Evolutionary conservation across 306 rosid genomes (phyloP).

Genomic region (Lupinus albus): DNA sequence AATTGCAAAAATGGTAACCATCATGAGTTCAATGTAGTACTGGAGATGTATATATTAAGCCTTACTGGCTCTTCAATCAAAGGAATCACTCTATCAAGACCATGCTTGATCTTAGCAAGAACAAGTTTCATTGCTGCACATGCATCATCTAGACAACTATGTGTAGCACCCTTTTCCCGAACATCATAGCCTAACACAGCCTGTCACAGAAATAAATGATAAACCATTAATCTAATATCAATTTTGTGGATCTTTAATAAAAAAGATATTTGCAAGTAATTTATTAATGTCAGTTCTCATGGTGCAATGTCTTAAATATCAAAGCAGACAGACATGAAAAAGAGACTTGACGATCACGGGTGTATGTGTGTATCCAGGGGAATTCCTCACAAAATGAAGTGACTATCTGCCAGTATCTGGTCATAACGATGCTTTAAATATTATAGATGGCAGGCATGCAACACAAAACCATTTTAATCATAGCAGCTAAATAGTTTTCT

Average conservation of each 20-base stretch:
- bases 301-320: constrained; percentile 18
- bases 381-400: constrained; percentile 26
- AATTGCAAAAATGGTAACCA: constrained; percentile 23
- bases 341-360: constrained; percentile 1
- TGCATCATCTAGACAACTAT: constrained; percentile 88
- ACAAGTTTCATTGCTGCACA: constrained; percentile 90
- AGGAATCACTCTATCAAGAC: constrained; percentile 51
- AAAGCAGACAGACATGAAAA: constrained; percentile 13
- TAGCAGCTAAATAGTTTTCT: constrained; percentile 20
- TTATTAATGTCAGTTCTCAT: constrained; percentile 13
- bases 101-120: constrained; percentile 68
- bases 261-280: neutral
- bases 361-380: neutral
- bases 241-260: neutral
- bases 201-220: constrained; percentile 48
- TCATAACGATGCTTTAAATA: constrained; percentile 23
- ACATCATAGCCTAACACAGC: constrained; percentile 66
- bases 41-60: constrained; percentile 19
- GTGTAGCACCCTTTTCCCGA: constrained; percentile 68
- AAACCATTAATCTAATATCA: constrained; percentile 18
- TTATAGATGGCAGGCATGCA: neutral
- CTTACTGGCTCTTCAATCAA: constrained; percentile 62
- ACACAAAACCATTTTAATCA: neutral
- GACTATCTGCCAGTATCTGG: neutral
- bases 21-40: neutral